Evolutionary conservation across 768 basidiomycete species (phyloP), one percentile per base, ranked within the genome.

Genomic region (Rhizopogon rudus): DNA sequence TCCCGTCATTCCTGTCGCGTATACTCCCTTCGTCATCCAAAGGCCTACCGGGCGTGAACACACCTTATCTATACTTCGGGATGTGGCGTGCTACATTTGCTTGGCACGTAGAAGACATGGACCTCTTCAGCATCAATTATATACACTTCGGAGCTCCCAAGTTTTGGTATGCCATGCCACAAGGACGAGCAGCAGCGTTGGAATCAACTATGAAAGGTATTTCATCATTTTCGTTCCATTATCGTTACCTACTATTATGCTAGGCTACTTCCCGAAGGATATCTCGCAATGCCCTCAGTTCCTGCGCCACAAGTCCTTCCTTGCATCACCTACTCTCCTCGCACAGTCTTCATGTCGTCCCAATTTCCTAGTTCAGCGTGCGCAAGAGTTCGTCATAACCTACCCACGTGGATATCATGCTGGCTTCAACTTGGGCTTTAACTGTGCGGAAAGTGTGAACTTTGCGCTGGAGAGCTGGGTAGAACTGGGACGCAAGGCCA

Each of bases 81-180:
- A 98, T 98, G 95, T 99, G 97, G 97, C 80, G 94, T 50, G 96
- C 96, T 22, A 93, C 93, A 0, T 98, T 98, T 71, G 92, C 94
- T 0, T 99, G 97, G 96, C 97, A 99, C 63, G 97, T 99, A 46
- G 97, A 99, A 71, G 97, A 99, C 70, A 97, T 98, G 91, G 97
- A 99, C 66, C 79, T 99, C 1, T 98, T 96, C 72, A 95, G 93
- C 54, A 98, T 99, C 74, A 99, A 99, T 67, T 98, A 94, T 68
- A 92, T 99, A 53, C 97, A 99, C 70, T 98, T 98, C 62, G 97
- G 97, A 0, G 94, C 95, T 0, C 94, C 95, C 1, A 98, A 92
- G 62, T 88, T 90, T 65, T 99, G 97, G 97, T 98, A 98, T 69
- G 88, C 94, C 2, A 79, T 98, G 16, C 97, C 97, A 3, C 95